Percentiles rank a stretch among this genome's conserved stretches.
Evolutionary conservation across 2,329 filamentous ascomycete species (phyloP).

Genomic region (Acephala macrosclerotiorum): DNA sequence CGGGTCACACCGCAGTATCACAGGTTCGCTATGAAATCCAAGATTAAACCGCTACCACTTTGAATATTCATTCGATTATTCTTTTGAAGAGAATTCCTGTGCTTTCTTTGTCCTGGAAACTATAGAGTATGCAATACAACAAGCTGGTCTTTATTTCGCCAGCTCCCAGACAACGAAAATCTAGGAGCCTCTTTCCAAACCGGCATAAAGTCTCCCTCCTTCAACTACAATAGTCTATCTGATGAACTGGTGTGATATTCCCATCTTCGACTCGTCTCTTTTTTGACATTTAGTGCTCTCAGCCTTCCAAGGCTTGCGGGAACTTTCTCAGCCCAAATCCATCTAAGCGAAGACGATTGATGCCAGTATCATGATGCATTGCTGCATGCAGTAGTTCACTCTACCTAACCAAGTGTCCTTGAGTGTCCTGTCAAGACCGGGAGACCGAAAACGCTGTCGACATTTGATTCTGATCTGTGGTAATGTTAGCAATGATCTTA

Average conservation of each 20-base stretch:
- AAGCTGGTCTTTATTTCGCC: neutral
- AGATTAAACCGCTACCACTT: constrained; percentile 5
- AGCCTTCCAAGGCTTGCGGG: no score
- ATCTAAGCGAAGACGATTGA: no score
- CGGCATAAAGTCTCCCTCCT: no score
- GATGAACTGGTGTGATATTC: no score
- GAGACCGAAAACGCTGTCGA: neutral
- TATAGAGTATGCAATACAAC: neutral
- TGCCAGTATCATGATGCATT: no score
- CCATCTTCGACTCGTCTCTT: no score
- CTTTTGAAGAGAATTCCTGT: neutral
- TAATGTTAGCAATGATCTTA: neutral
- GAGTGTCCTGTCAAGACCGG: no score
- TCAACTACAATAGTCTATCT: no score
- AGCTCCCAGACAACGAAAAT: neutral
- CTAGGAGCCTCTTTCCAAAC: neutral
- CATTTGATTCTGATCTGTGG: neutral
- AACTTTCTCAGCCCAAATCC: no score
- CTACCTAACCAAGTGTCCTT: no score
- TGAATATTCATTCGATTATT: constrained; percentile 7
- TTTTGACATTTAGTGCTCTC: no score
- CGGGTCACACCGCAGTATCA: constrained; percentile 16
- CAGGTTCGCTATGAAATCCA: constrained; percentile 11
- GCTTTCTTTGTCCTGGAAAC: neutral
- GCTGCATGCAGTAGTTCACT: no score